Base-by-base conservation (phyloP, 2,329 filamentous ascomycete genomes). In the Penicillium sp. region DNA sequence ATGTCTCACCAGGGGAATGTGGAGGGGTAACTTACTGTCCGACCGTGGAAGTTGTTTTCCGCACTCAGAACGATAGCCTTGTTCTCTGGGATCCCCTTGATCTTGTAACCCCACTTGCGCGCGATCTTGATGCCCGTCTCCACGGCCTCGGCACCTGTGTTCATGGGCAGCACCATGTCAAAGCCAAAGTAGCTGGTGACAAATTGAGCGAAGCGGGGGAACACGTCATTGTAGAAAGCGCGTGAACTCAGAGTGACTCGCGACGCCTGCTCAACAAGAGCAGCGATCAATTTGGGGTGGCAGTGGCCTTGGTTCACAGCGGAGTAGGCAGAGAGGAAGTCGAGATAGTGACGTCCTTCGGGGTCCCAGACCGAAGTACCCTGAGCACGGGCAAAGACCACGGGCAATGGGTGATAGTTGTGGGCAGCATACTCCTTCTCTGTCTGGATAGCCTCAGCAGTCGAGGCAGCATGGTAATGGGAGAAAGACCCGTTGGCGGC, bases 271-370 rank as follows among this genome's bases (percentile, higher is more conserved):
- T 96, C 91, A 37, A 87, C 87, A 59, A 99, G 82, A 14, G 93
- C 90, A 76, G 93, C 93, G 73, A 99, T 87, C 56, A 98, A 87
- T 79, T 96, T 93, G 5, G 95, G 95, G 79, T 99, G 93, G 79
- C 93, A 98, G 78, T 99, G 93, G 62, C 93, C 93, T 78, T 98
- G 93, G 81, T 98, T 98, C 73, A 98, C 92, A 60, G 95, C 95
- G 67, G 90, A 96, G 83, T 99, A 99, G 64, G 95, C 95, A 47
- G 93, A 98, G 65, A 99, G 87, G 79, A 97, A 99, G 80, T 99
- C 95, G 69, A 98, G 87, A 78, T 99, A 98, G 76, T 96, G 88
- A 68, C 88, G 90, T 71, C 90, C 92, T 81, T 99, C 95, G 19
- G 95, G 95, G 73, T 99, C 95, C 93, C 95, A 99, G 57, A 98